phyloP scores from a whole-genome alignment of 306 rosid genomes.

The Clitoria ternatea region DNA sequence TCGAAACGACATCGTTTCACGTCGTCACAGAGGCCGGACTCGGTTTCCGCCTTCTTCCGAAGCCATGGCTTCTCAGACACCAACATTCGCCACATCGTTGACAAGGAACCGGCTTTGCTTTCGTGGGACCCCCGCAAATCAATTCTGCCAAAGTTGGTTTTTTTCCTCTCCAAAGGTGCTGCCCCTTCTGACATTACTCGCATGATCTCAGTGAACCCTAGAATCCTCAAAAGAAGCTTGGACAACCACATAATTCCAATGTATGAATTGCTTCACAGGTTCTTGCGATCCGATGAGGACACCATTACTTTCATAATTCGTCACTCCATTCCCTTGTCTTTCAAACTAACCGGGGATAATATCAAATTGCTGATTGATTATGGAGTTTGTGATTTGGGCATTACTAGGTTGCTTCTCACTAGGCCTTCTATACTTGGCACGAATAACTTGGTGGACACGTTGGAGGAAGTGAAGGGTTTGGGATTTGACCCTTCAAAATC shows the following conservation, averaged over 20 bases:
- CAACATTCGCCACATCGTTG: too few relatives aligned
- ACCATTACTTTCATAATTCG: neutral
- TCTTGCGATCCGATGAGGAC: neutral
- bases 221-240: neutral
- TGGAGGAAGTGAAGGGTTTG: neutral
- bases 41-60: conserved; percentile 10
- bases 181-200: neutral
- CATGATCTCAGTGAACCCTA: neutral
- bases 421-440: neutral
- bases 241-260: neutral
- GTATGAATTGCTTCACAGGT: neutral
- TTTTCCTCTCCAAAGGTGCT: neutral
- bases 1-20: conserved; percentile 16
- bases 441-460: neutral
- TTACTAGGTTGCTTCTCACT: neutral
- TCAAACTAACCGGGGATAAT: neutral
- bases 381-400: neutral
- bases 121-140: neutral
- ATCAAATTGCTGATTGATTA: neutral
- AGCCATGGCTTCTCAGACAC: neutral
- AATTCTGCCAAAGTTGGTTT: neutral
- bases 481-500: neutral
- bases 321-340: neutral
- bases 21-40: conserved; percentile 32
- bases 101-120: neutral